Evolutionary conservation across 2,329 filamentous ascomycete species (phyloP), one percentile per base, ranked within the genome.

Genomic region (Sporothrix variecibatus): DNA sequence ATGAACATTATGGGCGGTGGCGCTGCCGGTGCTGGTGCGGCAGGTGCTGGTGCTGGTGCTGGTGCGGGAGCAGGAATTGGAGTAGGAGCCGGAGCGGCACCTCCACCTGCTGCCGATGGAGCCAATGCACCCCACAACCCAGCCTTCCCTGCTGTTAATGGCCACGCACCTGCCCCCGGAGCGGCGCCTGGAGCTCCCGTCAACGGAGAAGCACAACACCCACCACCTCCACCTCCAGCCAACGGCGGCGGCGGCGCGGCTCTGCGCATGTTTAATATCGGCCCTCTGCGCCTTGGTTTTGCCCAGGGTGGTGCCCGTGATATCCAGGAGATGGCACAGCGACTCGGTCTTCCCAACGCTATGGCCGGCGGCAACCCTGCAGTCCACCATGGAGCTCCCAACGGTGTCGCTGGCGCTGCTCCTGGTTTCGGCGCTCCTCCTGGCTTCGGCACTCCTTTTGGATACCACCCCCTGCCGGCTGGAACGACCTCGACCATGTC

Each of bases 221-320:
- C 75, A 79, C 69, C 60, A 5, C 72, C 49, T 11, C 72, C 65
- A 6, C 65, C 71, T 6, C 31, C 62, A 4, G 31, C 70, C 15
- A 69, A 81, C 77, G 74, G 82, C 81, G 75, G 76, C 8, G 76
- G 77, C n/a, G 73, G 72, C 67, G 78, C 72, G 58, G 80, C 74
- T 78, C 76, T 78, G 69, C 80, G 78, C 34, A 81, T 82, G 79
- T 82, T 83, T 75, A 82, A 83, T 68, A 82, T 96, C 65, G 93
- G 93, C 0, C 93, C 93, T 1, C 84, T 96, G 43, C 86, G 93
- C 38, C 84, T 96, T 28, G 93, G 92, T 0, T 93, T 95, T 78
- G 93, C 91, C n/a, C 91, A 93, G 85, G 92, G 82, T 81, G 91
- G 82, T 81, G 85, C 80, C 3, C 84, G 87, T 26, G 89, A 93